Evolutionary conservation across 345 rosid species (phyloP).

Genomic region (Sonneratia caseolaris): DNA sequence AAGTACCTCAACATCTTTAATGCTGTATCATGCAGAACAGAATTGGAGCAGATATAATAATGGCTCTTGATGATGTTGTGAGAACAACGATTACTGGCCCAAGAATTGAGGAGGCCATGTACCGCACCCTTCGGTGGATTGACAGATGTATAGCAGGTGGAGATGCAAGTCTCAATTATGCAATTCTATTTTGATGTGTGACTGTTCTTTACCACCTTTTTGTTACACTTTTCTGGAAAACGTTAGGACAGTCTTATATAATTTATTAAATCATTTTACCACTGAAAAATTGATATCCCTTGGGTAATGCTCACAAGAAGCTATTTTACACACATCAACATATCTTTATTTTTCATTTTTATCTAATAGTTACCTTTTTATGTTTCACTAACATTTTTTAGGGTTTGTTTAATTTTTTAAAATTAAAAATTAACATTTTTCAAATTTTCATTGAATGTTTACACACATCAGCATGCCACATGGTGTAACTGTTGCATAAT

Average conservation of each 20-base stretch:
- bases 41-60: constrained; percentile 81
- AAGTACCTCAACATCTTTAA: background rate
- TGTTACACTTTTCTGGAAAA: too few relatives aligned
- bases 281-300: background rate
- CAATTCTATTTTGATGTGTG: background rate
- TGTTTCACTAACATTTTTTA: too few relatives aligned
- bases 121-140: constrained; percentile 80
- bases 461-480: too few relatives aligned
- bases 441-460: too few relatives aligned
- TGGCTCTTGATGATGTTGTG: constrained; percentile 89
- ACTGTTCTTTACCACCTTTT: background rate
- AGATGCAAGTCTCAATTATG: background rate
- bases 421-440: too few relatives aligned
- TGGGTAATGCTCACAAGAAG: background rate
- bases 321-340: too few relatives aligned
- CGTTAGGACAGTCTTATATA: too few relatives aligned
- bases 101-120: constrained; percentile 76
- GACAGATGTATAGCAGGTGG: constrained; percentile 69
- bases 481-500: too few relatives aligned
- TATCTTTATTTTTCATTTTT: too few relatives aligned
- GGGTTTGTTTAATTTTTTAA: too few relatives aligned
- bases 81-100: constrained; percentile 75
- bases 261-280: background rate
- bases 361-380: too few relatives aligned
- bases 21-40: constrained; percentile 38